Evolutionary conservation across 345 rosid genomes (phyloP).

Genomic region (Aquilaria malaccensis): DNA sequence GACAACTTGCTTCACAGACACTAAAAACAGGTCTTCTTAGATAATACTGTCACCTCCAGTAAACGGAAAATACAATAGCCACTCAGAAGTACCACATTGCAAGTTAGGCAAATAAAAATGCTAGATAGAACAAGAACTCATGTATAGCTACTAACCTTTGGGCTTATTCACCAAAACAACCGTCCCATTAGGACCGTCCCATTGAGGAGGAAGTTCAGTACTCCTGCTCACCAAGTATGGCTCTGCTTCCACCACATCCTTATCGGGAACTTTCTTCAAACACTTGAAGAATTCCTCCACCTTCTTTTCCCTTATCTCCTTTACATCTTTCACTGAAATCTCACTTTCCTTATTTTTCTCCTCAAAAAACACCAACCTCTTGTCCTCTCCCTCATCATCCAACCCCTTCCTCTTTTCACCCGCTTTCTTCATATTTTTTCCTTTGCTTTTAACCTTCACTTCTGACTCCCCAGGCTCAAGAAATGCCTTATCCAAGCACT

Average conservation of each 20-base stretch:
- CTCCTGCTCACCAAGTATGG: conserved; percentile 70
- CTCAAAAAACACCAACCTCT: conserved; percentile 63
- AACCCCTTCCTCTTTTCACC: conserved; percentile 15
- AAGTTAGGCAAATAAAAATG: neutral
- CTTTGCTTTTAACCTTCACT: conserved; percentile 17
- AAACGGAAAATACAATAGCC: neutral
- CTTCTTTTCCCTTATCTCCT: conserved; percentile 63
- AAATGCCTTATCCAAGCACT: conserved; percentile 84
- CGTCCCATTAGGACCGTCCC: conserved; percentile 86
- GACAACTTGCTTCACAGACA: no score
- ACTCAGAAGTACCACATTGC: conserved; percentile 1
- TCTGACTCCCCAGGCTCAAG: conserved; percentile 52
- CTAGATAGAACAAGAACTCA: neutral
- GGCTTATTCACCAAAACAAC: conserved; percentile 90
- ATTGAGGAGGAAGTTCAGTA: conserved; percentile 71
- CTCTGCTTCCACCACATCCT: conserved; percentile 46
- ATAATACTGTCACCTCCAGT: no score
- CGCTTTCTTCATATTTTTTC: conserved; percentile 18
- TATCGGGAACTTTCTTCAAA: conserved; percentile 65
- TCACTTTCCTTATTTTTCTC: conserved; percentile 28
- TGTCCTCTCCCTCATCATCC: conserved; percentile 26
- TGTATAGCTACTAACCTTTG: conserved; percentile 46
- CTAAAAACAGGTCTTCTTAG: no score
- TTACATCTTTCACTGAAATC: conserved; percentile 16
- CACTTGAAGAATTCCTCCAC: conserved; percentile 80